Conservation (phyloP, 352 stramenopile species). For the Aphanomyces stellatus region DNA sequence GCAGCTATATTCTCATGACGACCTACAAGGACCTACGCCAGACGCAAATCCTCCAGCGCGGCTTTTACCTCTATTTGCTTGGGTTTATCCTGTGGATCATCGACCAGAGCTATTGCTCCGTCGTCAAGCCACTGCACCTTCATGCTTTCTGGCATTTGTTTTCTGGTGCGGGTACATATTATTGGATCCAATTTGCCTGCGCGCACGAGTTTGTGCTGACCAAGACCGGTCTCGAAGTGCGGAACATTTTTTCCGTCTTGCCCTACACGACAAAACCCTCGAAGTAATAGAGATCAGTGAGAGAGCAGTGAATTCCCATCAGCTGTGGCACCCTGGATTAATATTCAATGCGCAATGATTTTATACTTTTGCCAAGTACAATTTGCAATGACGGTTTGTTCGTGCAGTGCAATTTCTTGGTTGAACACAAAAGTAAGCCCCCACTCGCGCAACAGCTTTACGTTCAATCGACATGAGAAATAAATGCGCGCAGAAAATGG, state of each 20-base stretch:
- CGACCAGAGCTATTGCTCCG: neutral
- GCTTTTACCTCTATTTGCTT: neutral
- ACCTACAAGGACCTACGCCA: neutral
- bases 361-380: too few species aligned
- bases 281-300: neutral
- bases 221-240: neutral
- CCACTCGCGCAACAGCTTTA: too few species aligned
- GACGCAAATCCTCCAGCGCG: slow-evolving; percentile 3
- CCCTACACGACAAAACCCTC: slow-evolving; percentile 6
- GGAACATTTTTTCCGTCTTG: neutral
- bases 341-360: too few species aligned
- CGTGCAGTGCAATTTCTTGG: too few species aligned
- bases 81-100: slow-evolving; percentile 11
- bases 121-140: slow-evolving; percentile 11
- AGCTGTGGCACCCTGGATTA: too few species aligned
- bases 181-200: slow-evolving; percentile 19
- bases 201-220: slow-evolving; percentile 9
- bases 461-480: too few species aligned
- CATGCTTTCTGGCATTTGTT: slow-evolving; percentile 18
- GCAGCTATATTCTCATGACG: neutral
- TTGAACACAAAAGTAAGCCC: too few species aligned
- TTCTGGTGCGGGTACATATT: slow-evolving; percentile 1
- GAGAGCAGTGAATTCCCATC: too few species aligned
- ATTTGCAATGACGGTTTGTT: too few species aligned
- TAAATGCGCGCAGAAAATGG: too few species aligned